These are phyloP conservation scores for Pseudogymnoascus sp. DNA, from an alignment of 2,329 filamentous ascomycete genomes.

Conservation along the genomic window DNA sequence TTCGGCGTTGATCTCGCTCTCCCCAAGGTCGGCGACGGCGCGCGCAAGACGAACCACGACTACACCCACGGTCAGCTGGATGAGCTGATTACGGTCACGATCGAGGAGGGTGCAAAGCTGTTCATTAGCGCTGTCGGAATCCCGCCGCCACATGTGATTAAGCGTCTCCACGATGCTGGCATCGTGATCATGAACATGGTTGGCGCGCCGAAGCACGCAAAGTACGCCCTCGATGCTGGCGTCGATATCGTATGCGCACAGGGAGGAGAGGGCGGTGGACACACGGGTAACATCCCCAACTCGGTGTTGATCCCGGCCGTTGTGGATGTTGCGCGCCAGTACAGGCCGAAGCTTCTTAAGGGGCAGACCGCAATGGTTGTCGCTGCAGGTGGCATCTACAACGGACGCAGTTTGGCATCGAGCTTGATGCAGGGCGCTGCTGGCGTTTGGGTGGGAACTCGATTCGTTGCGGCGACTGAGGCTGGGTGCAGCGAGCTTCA, in stretches of 20 bases:
- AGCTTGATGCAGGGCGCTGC: slow-evolving; percentile 79
- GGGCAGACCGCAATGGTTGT: slow-evolving; percentile 69
- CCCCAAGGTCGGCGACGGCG: slow-evolving; percentile 75
- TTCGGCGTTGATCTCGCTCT: slow-evolving; percentile 90
- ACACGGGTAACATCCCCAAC: slow-evolving; percentile 80
- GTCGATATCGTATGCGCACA: slow-evolving; percentile 90
- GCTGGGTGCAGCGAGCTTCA: slow-evolving; percentile 73
- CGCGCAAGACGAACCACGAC: slow-evolving; percentile 88
- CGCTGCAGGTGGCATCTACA: slow-evolving; percentile 79
- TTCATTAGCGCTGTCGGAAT: slow-evolving; percentile 88
- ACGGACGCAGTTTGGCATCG: slow-evolving; percentile 71
- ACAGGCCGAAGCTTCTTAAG: slow-evolving; percentile 59
- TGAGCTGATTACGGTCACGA: slow-evolving; percentile 77
- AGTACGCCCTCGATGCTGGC: slow-evolving; percentile 76
- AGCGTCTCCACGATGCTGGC: slow-evolving; percentile 66
- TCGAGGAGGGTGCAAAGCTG: slow-evolving; percentile 71
- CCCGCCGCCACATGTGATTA: slow-evolving; percentile 64
- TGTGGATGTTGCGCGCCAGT: slow-evolving; percentile 69
- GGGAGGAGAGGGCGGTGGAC: slow-evolving; percentile 86
- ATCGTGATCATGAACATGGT: slow-evolving; percentile 97
- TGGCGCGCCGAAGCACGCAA: slow-evolving; percentile 80
- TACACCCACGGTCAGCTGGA: slow-evolving; percentile 86
- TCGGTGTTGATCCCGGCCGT: slow-evolving; percentile 82
- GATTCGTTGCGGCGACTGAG: slow-evolving; percentile 78
- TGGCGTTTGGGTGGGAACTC: slow-evolving; percentile 89